Evolutionary conservation across 2,329 filamentous ascomycete genomes (phyloP), one percentile per base, ranked within the genome.

Genomic region (Acephala macrosclerotiorum): DNA sequence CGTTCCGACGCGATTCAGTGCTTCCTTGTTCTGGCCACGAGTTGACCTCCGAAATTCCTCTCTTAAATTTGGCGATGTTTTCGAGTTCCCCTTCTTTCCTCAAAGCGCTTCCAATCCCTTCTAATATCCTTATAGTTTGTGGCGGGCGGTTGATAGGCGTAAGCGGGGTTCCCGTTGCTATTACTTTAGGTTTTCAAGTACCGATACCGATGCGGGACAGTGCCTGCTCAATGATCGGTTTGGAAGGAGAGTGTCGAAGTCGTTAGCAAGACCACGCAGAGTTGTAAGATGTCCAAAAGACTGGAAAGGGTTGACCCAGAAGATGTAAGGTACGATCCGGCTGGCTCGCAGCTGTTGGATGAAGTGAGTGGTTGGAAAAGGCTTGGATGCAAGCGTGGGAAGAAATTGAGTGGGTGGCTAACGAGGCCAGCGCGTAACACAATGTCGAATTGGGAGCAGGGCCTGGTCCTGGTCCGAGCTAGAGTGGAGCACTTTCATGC

Each of bases 271-370:
- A 61, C 47, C 55, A 64, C 26, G 53, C 29, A 64, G 66, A 64
- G 65, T 66, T 67, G 66, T 60, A 53, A 40, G 45, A 38, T 57
- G 36, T 58, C 59, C 53, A 63, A 65, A 65, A 36, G 35, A 64
- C 60, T 16, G 20, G 42, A 66, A 26, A 56, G 60, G 53, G 58
- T 47, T 63, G 57, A 51, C 38, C 25, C 49, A 60, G 62, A 65
- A 59, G 64, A 67, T 66, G 69, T 70, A 63, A 69, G 67, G 68
- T 69, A 71, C 68, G 55, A 65, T 68, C 60, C 42, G 26, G 67
- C 68, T 66, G 70, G 59, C 68, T 72, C 42, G 68, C 69, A 71
- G 70, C 65, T 53, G 65, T 63, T 59, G 69, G 70, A 70, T 69
- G 70, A 72, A 70, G 53, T 58, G 60, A 63, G 25, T 33, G 42